Percentiles rank a stretch among this genome's conserved stretches.
phyloP scores from a whole-genome alignment of 352 stramenopile genomes.

The Elongisporangium prolatum region DNA sequence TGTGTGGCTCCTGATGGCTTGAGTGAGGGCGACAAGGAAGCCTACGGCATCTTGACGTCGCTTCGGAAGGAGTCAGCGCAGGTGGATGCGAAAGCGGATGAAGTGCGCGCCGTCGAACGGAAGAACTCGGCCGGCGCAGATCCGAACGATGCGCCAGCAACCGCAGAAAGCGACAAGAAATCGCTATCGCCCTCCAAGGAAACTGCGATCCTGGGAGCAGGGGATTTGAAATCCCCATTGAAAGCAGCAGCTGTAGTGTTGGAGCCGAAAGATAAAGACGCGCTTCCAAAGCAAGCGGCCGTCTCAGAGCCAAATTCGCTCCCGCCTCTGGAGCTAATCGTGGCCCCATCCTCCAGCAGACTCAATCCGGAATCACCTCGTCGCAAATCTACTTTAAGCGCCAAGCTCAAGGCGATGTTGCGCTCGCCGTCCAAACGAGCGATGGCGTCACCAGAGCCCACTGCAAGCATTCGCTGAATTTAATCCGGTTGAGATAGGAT shows the following conservation, averaged over 20 bases:
- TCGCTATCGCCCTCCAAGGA: constrained; percentile 40
- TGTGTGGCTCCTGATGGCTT: constrained; percentile 37
- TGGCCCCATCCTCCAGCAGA: constrained; percentile 26
- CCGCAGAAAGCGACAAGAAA: constrained; percentile 14
- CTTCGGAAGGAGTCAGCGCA: constrained; percentile 29
- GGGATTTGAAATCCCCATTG: constrained; percentile 1
- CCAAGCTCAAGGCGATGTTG: constrained; percentile 39
- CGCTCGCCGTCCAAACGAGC: constrained; percentile 32
- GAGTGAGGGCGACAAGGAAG: constrained; percentile 22
- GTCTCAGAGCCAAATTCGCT: neutral
- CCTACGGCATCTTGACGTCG: constrained; percentile 41
- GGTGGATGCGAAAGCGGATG: constrained; percentile 35
- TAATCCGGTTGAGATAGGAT: neutral
- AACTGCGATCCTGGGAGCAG: constrained; percentile 34
- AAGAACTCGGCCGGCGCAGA: constrained; percentile 32
- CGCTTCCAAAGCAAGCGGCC: neutral
- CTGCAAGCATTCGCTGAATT: neutral
- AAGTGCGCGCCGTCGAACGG: constrained; percentile 37
- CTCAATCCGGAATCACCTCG: constrained; percentile 5
- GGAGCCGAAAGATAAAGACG: neutral
- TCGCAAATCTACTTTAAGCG: constrained; percentile 37
- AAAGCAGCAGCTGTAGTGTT: neutral
- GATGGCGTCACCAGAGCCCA: neutral
- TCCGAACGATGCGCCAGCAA: constrained; percentile 1
- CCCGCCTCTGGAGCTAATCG: constrained; percentile 12